These are phyloP conservation scores for Cladosporium sp. DNA, from an alignment of 2,329 filamentous ascomycete species.

Conservation along the genomic window DNA sequence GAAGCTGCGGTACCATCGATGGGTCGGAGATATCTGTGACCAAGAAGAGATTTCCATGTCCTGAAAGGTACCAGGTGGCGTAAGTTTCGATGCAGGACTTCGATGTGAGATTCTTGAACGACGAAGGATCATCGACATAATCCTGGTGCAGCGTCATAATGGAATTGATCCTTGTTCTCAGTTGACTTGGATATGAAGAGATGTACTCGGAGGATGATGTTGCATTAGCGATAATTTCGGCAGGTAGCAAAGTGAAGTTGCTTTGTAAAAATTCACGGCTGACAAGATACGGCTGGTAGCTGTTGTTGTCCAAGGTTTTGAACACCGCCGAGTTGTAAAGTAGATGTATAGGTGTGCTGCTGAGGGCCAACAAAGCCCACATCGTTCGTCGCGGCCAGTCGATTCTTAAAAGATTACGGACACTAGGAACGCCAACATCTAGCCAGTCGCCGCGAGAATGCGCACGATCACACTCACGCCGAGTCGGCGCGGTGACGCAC, in stretches of 20 bases:
- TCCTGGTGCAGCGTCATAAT: too few species aligned
- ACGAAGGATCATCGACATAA: neutral
- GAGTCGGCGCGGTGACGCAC: slow-evolving; percentile 45
- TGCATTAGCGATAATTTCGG: neutral
- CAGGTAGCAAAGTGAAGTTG: neutral
- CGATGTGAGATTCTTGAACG: neutral
- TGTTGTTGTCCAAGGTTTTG: slow-evolving; percentile 22
- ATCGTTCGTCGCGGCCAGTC: slow-evolving; percentile 19
- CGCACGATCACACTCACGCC: slow-evolving; percentile 45
- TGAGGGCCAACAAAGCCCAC: slow-evolving; percentile 26
- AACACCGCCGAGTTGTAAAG: slow-evolving; percentile 32
- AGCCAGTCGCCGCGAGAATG: slow-evolving; percentile 41
- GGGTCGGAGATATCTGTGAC: too few species aligned
- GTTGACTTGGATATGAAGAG: neutral
- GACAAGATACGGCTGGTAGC: slow-evolving; percentile 17
- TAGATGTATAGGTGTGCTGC: slow-evolving; percentile 35
- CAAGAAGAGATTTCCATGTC: neutral
- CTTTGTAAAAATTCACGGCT: neutral
- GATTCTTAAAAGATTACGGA: slow-evolving; percentile 34
- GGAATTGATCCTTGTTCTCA: too few species aligned
- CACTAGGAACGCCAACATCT: slow-evolving; percentile 42
- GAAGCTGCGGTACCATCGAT: too few species aligned
- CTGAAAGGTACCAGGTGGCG: neutral
- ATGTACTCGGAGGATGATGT: neutral
- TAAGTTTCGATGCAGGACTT: neutral